Conservation (phyloP, 306 rosid genomes). For the Vicia villosa region DNA sequence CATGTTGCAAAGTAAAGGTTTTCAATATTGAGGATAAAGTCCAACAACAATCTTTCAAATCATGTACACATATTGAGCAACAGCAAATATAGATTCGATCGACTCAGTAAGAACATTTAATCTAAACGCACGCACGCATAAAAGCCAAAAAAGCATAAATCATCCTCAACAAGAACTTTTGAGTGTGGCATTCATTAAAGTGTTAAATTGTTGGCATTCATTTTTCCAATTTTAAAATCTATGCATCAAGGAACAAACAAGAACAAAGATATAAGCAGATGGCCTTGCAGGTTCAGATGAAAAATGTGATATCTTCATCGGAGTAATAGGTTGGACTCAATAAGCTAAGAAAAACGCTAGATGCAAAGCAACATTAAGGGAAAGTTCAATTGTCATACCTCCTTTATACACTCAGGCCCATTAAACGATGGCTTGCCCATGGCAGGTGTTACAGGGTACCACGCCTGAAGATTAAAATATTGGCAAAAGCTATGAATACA, state of each 20-base stretch:
- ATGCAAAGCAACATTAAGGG: constrained; percentile 15
- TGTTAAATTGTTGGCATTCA: background rate
- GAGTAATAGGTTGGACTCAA: constrained; percentile 6
- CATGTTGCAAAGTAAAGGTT: constrained; percentile 11
- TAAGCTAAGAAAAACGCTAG: background rate
- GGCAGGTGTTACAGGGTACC: constrained; percentile 87
- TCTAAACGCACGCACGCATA: background rate
- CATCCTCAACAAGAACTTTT: too few species aligned
- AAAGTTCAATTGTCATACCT: constrained; percentile 52
- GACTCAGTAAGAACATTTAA: background rate
- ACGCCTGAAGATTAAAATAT: constrained; percentile 48
- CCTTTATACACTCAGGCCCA: constrained; percentile 82
- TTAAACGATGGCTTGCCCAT: constrained; percentile 91
- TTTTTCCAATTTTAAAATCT: background rate
- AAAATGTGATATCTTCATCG: constrained; percentile 4
- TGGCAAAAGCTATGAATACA: background rate
- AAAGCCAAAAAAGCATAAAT: background rate
- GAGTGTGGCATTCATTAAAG: background rate
- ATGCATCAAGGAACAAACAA: constrained; percentile 3
- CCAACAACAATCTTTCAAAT: background rate
- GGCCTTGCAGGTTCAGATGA: constrained; percentile 5
- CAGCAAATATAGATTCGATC: background rate
- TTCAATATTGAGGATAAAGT: background rate
- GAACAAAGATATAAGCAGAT: constrained; percentile 16
- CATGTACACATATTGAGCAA: constrained; percentile 13